Percentiles rank a stretch among this genome's conserved stretches.
Evolutionary conservation across 2,329 filamentous ascomycete genomes (phyloP).

Genomic region (Colletotrichum cordylinicola): DNA sequence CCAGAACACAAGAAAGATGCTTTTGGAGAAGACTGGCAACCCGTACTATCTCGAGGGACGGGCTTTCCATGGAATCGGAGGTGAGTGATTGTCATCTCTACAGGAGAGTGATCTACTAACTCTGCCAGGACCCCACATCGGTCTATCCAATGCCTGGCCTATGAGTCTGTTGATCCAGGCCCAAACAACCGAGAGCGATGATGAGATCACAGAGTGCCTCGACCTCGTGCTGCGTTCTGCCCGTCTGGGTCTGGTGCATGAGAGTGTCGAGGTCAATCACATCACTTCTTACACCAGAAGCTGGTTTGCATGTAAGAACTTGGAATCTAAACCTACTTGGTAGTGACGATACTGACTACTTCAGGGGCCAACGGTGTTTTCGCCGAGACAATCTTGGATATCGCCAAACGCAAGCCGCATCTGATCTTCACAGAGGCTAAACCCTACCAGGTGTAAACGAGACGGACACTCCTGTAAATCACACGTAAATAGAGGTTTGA

Average conservation of each 20-base stretch:
- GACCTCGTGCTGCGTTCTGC: conserved; percentile 77
- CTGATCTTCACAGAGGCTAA: conserved; percentile 74
- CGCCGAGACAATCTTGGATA: conserved; percentile 86
- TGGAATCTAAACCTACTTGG: neutral
- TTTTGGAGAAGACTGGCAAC: conserved; percentile 78
- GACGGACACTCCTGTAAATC: neutral
- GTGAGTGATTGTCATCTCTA: conserved; percentile 46
- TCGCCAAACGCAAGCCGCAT: conserved; percentile 88
- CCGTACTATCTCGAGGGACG: conserved; percentile 85
- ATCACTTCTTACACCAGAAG: conserved; percentile 75
- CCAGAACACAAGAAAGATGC: conserved; percentile 81
- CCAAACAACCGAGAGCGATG: conserved; percentile 83
- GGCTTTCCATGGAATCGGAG: conserved; percentile 87
- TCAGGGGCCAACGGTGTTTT: conserved; percentile 93
- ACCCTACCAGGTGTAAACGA: conserved; percentile 58
- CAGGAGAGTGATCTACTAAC: neutral
- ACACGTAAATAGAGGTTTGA: neutral
- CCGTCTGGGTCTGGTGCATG: conserved; percentile 83
- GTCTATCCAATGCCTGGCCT: conserved; percentile 91
- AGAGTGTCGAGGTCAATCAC: conserved; percentile 84
- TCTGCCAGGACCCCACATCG: conserved; percentile 67
- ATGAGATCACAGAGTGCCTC: conserved; percentile 79
- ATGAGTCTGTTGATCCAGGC: conserved; percentile 94
- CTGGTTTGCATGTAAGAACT: conserved; percentile 81
- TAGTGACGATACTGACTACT: neutral